Evolutionary conservation across 2,329 filamentous ascomycete genomes (phyloP), one percentile per base, ranked within the genome.

Genomic region (Colletotrichum sp.): DNA sequence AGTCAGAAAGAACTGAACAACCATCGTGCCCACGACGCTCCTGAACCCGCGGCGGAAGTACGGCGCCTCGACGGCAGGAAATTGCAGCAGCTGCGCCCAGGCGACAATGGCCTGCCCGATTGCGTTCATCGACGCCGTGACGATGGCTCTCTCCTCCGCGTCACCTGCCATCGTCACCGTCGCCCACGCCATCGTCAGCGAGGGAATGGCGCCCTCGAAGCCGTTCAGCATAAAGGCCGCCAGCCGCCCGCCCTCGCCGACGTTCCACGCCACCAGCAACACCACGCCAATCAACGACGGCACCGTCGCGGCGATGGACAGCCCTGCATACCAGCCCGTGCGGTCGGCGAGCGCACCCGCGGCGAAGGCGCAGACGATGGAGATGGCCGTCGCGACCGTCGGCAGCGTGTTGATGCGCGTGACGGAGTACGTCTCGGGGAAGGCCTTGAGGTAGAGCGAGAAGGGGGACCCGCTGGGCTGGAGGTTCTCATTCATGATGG

Each of bases 71-170:
- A 79, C 80, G 1, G 85, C 84, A 0, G 85, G 83, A 59, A 82
- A 86, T 66, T 84, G 83, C 7, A 85, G 79, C 16, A 87, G 78
- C 69, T 87, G 84, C 3, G 81, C 83, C 62, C 85, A 84, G 0
- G 85, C 85, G 14, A 81, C 83, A 38, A 86, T 85, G 3, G 81
- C 85, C 74, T 86, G 85, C 2, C 85, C 85, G 63, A 86, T 84
- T 7, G 85, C 83, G 63, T 86, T 86, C 84, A 86, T 86, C 34
- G 84, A 86, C 1, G 84, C 84, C 18, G 83, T 85, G 7, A 86
- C 84, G 3, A 86, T 80, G 3, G 85, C 85, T 24, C 85, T 80
- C 74, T 86, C 85, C 69, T 86, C 85, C 9, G 84, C 83, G 58
- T 85, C 83, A 13, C 83, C 81, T 3, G 81, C 80, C 83, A 85